Conservation (phyloP, 768 basidiomycete genomes). For the Coprinellus aureogranulatus region DNA sequence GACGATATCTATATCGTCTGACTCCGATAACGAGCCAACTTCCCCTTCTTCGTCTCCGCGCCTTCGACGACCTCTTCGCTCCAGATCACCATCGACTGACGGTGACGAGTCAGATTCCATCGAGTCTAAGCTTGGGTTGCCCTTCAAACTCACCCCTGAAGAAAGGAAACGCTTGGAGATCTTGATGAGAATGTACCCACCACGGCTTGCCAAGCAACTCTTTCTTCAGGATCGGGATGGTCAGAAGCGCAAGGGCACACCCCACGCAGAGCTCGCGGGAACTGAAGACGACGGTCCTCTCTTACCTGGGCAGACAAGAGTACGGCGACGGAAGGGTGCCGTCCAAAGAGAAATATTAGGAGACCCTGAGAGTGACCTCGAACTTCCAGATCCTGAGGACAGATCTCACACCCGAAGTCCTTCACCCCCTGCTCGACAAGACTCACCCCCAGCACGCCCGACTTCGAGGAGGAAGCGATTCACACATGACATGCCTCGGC, state of each 20-base stretch:
- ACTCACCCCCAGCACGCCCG: not conserved
- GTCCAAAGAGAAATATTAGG: slow-evolving; percentile 48
- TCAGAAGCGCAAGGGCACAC: not conserved
- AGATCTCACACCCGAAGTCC: slow-evolving; percentile 8
- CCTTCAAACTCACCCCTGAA: too few relatives aligned
- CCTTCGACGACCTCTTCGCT: too few relatives aligned
- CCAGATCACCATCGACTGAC: too few relatives aligned
- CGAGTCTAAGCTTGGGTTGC: too few relatives aligned
- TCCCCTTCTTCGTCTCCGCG: too few relatives aligned
- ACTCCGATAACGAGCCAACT: too few relatives aligned
- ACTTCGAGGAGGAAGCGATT: not conserved
- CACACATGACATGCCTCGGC: not conserved
- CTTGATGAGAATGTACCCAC: too few relatives aligned
- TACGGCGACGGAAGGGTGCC: slow-evolving; percentile 29
- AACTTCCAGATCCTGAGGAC: slow-evolving; percentile 12
- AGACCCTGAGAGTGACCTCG: slow-evolving; percentile 55
- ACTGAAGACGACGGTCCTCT: slow-evolving; percentile 31
- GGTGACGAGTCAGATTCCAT: too few relatives aligned
- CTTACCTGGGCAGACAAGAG: slow-evolving; percentile 51
- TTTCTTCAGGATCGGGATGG: not conserved
- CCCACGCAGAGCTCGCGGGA: not conserved
- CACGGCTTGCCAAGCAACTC: not conserved
- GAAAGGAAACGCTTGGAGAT: too few relatives aligned
- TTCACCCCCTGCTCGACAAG: not conserved
- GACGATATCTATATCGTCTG: too few relatives aligned